Evolutionary conservation across 2,329 filamentous ascomycete species (phyloP), one percentile per base, ranked within the genome.

Genomic region (Dendrostoma leiphaemia): DNA sequence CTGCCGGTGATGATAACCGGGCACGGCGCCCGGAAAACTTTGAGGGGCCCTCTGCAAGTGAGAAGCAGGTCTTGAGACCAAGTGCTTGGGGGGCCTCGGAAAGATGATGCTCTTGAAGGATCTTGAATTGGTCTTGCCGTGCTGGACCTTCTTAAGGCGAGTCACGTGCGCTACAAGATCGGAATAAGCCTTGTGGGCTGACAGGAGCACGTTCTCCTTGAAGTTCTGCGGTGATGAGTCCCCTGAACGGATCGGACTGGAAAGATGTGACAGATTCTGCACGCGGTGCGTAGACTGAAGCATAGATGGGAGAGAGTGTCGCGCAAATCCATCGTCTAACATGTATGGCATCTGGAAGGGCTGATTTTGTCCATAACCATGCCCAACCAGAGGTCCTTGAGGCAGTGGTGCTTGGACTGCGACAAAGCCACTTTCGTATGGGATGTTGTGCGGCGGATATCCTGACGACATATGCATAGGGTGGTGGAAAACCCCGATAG

Each of bases 151-250:
- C 54, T 82, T 84, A 19, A 74, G 75, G 49, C 82, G 78, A 57
- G 88, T 83, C 6, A 89, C 74, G 59, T 82, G 83, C 9, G 83
- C 72, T 3, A 92, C 72, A 7, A 93, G 77, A 59, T 90, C 85
- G 45, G 88, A 76, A 68, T 92, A 92, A 29, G 86, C 81, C 60
- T 79, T 78, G 66, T 91, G 86, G n/a, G 88, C 89, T 71, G 84
- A 85, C 13, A 80, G 75, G 23, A 91, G 71, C 2, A 83, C 82
- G 59, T 83, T 86, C 59, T 91, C 88, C 60, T 84, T 86, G 64
- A 90, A 90, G 8, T 65, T 51, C 15, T 69, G 68, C 3, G 69
- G 64, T 15, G 65, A 57, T 17, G 51, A 56, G 6, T 68, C 69
- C 48, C 57, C 59, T 58, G 51, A 38, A 34, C 35, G 44, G 37